phyloP scores from a whole-genome alignment of 495 filamentous ascomycete species.

The Daldinia caldariorum region DNA sequence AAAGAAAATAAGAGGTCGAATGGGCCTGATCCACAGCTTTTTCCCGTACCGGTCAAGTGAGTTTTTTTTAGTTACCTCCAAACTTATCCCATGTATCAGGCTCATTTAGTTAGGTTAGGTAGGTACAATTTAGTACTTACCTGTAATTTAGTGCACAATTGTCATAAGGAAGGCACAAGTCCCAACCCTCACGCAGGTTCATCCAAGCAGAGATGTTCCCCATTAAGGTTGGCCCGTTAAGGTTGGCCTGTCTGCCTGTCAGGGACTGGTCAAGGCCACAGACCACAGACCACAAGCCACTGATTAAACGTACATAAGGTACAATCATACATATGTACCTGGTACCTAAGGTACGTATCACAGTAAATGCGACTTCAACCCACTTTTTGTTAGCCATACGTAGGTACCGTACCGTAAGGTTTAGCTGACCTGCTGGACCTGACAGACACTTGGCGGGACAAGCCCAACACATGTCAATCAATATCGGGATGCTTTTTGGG shows the following conservation, averaged over 20 bases:
- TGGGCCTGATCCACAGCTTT: constrained; percentile 46
- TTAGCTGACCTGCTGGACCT: neutral
- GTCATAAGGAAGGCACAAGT: constrained; percentile 16
- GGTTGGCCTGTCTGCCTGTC: constrained; percentile 1
- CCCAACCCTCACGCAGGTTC: neutral
- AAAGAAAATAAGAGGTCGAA: constrained; percentile 49
- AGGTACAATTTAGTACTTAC: constrained; percentile 13
- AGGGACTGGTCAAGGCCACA: constrained; percentile 2
- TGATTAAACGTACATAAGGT: neutral
- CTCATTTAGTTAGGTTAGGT: neutral
- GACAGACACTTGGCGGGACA: neutral
- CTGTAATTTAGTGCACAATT: neutral
- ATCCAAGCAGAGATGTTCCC: constrained; percentile 6
- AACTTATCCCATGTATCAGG: constrained; percentile 9
- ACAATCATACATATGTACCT: too few relatives aligned
- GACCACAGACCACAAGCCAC: neutral
- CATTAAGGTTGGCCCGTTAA: constrained; percentile 10
- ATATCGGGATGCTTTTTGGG: neutral
- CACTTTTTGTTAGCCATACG: constrained; percentile 1
- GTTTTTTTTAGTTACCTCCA: constrained; percentile 16
- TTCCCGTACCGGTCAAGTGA: constrained; percentile 29
- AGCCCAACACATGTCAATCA: neutral
- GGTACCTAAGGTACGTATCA: neutral
- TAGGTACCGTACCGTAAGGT: neutral
- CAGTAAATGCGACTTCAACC: neutral